A percentile compares a stretch with the other conserved stretches of the same genome.
Evolutionary conservation across 2,329 filamentous ascomycete species (phyloP).

Genomic region (Tolypocladium sp.): DNA sequence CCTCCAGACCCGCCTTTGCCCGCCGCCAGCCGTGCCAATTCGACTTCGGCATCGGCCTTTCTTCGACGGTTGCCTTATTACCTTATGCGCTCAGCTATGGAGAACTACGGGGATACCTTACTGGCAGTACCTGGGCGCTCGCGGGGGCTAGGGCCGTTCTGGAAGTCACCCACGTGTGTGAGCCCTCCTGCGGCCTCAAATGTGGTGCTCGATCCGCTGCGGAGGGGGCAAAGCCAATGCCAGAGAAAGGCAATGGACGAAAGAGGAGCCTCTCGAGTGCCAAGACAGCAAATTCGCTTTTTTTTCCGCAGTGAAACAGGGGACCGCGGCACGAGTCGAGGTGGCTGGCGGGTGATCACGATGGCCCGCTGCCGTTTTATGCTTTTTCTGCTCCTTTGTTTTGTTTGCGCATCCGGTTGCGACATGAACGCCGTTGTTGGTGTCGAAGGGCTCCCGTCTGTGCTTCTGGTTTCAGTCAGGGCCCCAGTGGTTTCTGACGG

Average conservation of each 20-base stretch:
- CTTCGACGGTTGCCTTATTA: neutral
- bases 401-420: neutral
- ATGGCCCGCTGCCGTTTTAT: neutral
- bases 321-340: neutral
- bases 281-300: neutral
- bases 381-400: neutral
- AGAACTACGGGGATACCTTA: neutral
- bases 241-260: neutral
- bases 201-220: neutral
- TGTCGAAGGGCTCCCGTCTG: neutral
- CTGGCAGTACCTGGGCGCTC: neutral
- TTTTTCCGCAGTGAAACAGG: neutral
- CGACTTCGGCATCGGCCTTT: neutral
- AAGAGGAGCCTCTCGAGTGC: neutral
- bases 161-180: neutral
- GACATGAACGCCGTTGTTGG: neutral
- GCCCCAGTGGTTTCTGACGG: neutral
- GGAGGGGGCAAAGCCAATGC: neutral
- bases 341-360: neutral
- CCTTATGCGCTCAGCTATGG: neutral
- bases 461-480: neutral
- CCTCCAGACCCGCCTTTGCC: neutral
- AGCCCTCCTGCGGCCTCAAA: neutral
- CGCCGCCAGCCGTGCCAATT: neutral
- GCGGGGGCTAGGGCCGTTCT: neutral